Conservation (phyloP, 202 grass and related monocot genomes). For the Zoysia matrella region DNA sequence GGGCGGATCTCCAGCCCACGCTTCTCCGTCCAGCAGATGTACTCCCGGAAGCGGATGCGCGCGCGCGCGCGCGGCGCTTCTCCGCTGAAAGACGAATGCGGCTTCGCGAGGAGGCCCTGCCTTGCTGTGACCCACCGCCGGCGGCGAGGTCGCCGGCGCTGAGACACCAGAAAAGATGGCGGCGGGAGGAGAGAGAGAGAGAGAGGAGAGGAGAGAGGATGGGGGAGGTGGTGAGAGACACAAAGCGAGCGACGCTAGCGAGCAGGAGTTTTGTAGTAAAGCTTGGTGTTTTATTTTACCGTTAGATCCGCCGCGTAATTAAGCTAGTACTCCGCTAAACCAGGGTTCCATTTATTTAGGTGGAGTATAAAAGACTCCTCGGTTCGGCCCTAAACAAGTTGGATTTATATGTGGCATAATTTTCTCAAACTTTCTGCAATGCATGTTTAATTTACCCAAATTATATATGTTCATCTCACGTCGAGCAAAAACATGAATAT, state of each 20-base stretch:
- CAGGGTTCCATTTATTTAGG: too few relatives aligned
- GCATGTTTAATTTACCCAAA: too few relatives aligned
- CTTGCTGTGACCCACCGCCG: background rate
- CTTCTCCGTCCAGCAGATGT: background rate
- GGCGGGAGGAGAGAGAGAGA: background rate
- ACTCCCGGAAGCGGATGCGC: background rate
- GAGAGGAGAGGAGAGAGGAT: too few relatives aligned
- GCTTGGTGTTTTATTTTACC: background rate
- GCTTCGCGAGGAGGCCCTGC: background rate
- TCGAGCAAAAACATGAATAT: too few relatives aligned
- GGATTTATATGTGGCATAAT: too few relatives aligned
- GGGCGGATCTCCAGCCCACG: background rate
- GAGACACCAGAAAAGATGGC: slow-evolving; percentile 13
- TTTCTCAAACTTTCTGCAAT: too few relatives aligned
- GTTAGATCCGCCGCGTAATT: slow-evolving; percentile 15
- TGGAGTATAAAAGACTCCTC: too few relatives aligned
- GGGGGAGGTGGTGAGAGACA: background rate
- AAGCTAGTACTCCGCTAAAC: background rate
- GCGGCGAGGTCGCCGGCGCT: slow-evolving; percentile 20
- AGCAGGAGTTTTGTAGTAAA: slow-evolving; percentile 22
- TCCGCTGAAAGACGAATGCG: background rate
- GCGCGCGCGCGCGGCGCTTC: background rate
- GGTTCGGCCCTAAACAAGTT: too few relatives aligned
- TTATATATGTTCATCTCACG: too few relatives aligned
- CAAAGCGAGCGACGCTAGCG: background rate